Evolutionary conservation across 306 rosid species (phyloP).

Genomic region (Cucumis hystrix): DNA sequence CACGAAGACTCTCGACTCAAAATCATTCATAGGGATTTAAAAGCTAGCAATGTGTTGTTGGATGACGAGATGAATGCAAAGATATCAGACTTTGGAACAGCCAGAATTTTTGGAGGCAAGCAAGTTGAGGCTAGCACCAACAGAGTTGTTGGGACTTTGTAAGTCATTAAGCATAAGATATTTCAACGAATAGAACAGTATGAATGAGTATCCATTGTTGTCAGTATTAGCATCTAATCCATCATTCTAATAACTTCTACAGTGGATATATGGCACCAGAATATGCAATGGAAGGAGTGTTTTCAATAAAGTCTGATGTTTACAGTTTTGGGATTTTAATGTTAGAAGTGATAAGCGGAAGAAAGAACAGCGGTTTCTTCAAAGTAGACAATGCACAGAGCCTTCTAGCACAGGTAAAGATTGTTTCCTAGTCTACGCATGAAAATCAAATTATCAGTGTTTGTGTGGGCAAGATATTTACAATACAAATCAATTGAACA

Average conservation of each 20-base stretch:
- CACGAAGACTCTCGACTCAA: slow-evolving; percentile 40
- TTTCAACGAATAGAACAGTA: background rate
- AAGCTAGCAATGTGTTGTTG: slow-evolving; percentile 33
- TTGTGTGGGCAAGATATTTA: background rate
- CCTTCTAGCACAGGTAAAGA: slow-evolving; percentile 40
- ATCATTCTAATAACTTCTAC: background rate
- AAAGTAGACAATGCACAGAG: slow-evolving; percentile 14
- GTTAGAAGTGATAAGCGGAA: slow-evolving; percentile 39
- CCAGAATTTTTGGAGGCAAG: slow-evolving; percentile 31
- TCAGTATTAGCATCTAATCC: background rate
- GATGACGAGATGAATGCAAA: slow-evolving; percentile 31
- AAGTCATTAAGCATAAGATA: slow-evolving; percentile 7
- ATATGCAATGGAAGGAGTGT: slow-evolving; percentile 25
- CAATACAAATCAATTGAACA: background rate
- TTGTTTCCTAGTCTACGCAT: background rate
- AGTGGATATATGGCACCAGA: slow-evolving; percentile 45
- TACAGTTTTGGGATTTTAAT: slow-evolving; percentile 39
- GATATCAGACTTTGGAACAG: slow-evolving; percentile 42
- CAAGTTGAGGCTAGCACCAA: slow-evolving; percentile 30
- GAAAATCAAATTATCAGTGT: background rate
- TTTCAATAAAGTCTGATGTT: slow-evolving; percentile 29
- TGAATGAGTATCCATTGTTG: background rate
- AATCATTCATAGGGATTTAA: slow-evolving; percentile 43
- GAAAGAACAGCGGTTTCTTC: slow-evolving; percentile 26
- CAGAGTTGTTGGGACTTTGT: slow-evolving; percentile 41